Base-by-base conservation (phyloP, 345 rosid genomes). In the Hypericum androsaemum region DNA sequence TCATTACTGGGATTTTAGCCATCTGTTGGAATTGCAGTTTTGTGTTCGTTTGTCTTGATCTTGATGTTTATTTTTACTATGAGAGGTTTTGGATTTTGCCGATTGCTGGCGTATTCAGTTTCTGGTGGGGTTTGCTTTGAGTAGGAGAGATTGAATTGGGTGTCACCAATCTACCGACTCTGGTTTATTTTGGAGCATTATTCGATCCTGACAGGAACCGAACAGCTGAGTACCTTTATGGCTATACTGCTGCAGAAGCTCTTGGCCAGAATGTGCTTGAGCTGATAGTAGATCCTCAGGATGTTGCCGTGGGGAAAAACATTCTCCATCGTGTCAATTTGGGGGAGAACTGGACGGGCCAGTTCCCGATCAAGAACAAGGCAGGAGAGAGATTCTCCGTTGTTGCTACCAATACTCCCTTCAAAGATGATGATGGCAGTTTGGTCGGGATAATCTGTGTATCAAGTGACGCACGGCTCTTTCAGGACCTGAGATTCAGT, bases 311-410 rank as follows among this genome's bases (percentile, higher is more conserved):
- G 37, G 98, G 80, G 0, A 67, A 72, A 45, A 62, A 59, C 48
- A 80, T 92, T 22, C 65, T 82, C 48, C 59, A 64, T 7, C 78
- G 83, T 10, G 77, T 81, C 16, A 65, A 41, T 5, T 52, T 39
- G 69, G 98, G 98, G 47, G 94, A 84, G 77, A 76, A 72, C 52
- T 92, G 96, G 96, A 78, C 86, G 0, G 98, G 98, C n/a, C 82
- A 81, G 72, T 79, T 87, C 71, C 95, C 96, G 0, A 77, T 81
- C 16, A 92, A 68, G 83, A 88, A 68, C 68, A 88, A 85, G 74
- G 63, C 52, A 56, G 89, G 88, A 47, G 80, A 81, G 52, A 83
- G 72, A 45, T 74, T 92, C 69, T 32, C 64, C 39, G 79, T 65
- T 50, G 76, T 80, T 57, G 84, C 75, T 0, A 88, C 94, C 10